Percentiles rank a stretch among this genome's conserved stretches.
These are phyloP conservation scores for Davidsoniella australis DNA, from an alignment of 2,329 filamentous ascomycete genomes.

Conservation along the genomic window DNA sequence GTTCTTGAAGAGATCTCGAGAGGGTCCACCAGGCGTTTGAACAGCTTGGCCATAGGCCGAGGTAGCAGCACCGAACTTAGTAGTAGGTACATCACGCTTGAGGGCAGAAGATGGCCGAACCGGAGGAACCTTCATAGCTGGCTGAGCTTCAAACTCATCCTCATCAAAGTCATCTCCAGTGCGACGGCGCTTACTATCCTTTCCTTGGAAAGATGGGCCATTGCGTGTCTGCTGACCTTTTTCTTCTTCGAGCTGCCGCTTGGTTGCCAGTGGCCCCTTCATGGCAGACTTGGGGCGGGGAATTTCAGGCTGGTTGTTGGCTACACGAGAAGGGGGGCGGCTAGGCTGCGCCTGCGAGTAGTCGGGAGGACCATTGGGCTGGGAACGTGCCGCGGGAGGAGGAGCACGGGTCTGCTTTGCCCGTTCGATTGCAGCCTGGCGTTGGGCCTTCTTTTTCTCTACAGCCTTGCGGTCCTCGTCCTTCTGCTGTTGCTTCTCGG, in stretches of 20 bases:
- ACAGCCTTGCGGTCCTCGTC: slow-evolving; percentile 43
- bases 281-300: slow-evolving; percentile 20
- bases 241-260: slow-evolving; percentile 55
- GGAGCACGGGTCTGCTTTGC: slow-evolving; percentile 48
- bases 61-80: slow-evolving; percentile 14
- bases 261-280: slow-evolving; percentile 51
- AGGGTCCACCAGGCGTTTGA: slow-evolving; percentile 29
- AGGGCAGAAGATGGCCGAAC: slow-evolving; percentile 59
- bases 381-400: slow-evolving; percentile 39
- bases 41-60: slow-evolving; percentile 40
- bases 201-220: slow-evolving; percentile 44
- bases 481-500: slow-evolving; percentile 43
- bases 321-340: slow-evolving; percentile 41
- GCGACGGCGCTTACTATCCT: slow-evolving; percentile 64
- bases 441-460: slow-evolving; percentile 47
- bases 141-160: slow-evolving; percentile 36
- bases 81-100: slow-evolving; percentile 37
- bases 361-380: slow-evolving; percentile 34
- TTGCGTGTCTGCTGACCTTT: slow-evolving; percentile 37
- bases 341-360: slow-evolving; percentile 23
- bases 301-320: slow-evolving; percentile 25
- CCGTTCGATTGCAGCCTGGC: slow-evolving; percentile 45
- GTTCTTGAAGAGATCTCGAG: slow-evolving; percentile 49
- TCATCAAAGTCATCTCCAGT: slow-evolving; percentile 57
- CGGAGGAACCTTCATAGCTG: slow-evolving; percentile 59